Conservation (phyloP, 2,329 filamentous ascomycete genomes). For the Ceratocystis cubensis region DNA sequence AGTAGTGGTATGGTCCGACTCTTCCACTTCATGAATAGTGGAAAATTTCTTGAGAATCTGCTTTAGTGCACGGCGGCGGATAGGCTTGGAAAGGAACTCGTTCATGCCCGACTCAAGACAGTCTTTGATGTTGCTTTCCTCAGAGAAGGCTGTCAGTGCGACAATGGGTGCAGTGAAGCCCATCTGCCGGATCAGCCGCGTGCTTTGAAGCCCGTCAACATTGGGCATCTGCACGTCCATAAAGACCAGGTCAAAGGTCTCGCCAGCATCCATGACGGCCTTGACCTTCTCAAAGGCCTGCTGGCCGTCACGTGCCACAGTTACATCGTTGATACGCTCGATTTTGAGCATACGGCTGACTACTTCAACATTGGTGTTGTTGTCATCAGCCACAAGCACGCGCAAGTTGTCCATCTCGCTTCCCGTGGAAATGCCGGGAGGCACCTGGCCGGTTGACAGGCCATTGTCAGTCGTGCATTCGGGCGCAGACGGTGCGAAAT, state of each 20-base stretch:
- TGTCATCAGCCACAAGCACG: slow-evolving; percentile 71
- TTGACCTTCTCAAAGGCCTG: slow-evolving; percentile 82
- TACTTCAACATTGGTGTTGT: slow-evolving; percentile 45
- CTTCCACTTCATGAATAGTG: slow-evolving; percentile 55
- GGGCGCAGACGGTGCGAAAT: slow-evolving; percentile 43
- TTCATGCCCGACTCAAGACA: slow-evolving; percentile 87
- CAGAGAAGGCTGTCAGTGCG: slow-evolving; percentile 77
- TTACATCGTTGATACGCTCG: slow-evolving; percentile 74
- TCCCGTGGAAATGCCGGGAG: slow-evolving; percentile 44
- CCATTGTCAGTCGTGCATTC: slow-evolving; percentile 22
- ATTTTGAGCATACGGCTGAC: slow-evolving; percentile 56
- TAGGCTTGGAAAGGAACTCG: slow-evolving; percentile 67
- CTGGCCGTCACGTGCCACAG: slow-evolving; percentile 73
- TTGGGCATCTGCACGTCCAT: slow-evolving; percentile 98
- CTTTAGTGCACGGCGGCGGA: slow-evolving; percentile 72
- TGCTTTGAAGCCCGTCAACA: slow-evolving; percentile 77
- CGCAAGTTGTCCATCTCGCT: slow-evolving; percentile 50
- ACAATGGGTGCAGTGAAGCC: slow-evolving; percentile 84
- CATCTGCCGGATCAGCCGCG: slow-evolving; percentile 69
- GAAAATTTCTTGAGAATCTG: slow-evolving; percentile 75
- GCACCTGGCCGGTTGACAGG: background rate
- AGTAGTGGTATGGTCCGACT: background rate
- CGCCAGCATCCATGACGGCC: slow-evolving; percentile 60
- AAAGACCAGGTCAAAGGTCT: slow-evolving; percentile 75
- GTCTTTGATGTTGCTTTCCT: slow-evolving; percentile 78